phyloP scores from a whole-genome alignment of 2,329 filamentous ascomycete genomes.

The Thielaviopsis musarum region DNA sequence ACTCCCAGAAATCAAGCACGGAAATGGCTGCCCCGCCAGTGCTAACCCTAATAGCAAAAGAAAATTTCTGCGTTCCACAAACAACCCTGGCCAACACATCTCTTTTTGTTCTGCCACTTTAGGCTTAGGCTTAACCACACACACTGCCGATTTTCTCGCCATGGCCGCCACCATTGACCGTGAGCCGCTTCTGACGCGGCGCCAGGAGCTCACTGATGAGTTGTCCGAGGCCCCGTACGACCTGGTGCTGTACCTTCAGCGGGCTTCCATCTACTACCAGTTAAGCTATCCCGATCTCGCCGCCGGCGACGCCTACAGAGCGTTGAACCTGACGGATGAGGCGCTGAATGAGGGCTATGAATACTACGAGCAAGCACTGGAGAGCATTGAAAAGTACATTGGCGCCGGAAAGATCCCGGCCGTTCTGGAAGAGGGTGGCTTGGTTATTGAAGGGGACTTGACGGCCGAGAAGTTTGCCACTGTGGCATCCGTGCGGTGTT shows the following conservation, averaged over 20 bases:
- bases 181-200: slow-evolving; percentile 33
- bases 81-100: neutral
- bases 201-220: slow-evolving; percentile 38
- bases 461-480: slow-evolving; percentile 21
- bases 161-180: slow-evolving; percentile 17
- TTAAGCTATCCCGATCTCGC: slow-evolving; percentile 83
- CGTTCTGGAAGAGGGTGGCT: slow-evolving; percentile 28
- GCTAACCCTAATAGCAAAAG: neutral
- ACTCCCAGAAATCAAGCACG: neutral
- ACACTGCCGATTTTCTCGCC: slow-evolving; percentile 15
- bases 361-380: slow-evolving; percentile 53
- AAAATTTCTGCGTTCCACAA: neutral
- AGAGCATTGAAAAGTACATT: slow-evolving; percentile 27
- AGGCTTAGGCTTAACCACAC: slow-evolving; percentile 17
- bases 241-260: slow-evolving; percentile 46
- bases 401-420: slow-evolving; percentile 23
- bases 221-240: slow-evolving; percentile 40
- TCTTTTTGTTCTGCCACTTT: slow-evolving; percentile 15
- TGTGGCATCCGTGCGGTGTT: slow-evolving; percentile 35
- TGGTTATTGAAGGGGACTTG: slow-evolving; percentile 19
- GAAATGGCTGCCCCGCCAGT: neutral
- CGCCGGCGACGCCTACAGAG: slow-evolving; percentile 76
- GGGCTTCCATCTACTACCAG: slow-evolving; percentile 53
- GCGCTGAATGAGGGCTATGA: slow-evolving; percentile 64
- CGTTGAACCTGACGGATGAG: slow-evolving; percentile 74